Base-by-base conservation (phyloP, 75 land plant species). In the Pseudotsuga menziesii region DNA sequence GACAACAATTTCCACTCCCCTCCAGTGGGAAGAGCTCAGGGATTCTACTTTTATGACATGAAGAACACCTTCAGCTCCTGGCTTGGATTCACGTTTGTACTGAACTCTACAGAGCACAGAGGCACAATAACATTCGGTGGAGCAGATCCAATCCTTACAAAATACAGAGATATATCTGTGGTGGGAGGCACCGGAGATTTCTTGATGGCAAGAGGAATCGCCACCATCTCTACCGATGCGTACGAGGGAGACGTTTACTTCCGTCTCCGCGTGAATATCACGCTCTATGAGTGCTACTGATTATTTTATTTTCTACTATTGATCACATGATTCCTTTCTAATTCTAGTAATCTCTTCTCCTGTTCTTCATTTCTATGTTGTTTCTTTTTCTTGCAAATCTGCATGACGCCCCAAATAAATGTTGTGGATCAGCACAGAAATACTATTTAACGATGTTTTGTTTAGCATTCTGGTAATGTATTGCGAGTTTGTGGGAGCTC, bases 111-210 rank as follows among this genome's bases (percentile, higher is more conserved):
- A 0, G 81, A 83, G 3, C 64, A 84, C 44, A 66, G 58, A 58
- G 91, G 91, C 1, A 81, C 76, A 48, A 77, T 86, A 7, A 86
- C 77, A 55, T 86, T 86, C 74, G 62, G 58, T 5, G 91, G 91
- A 5, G 84, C 84, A 4, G 91, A 89, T 56, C 86, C 86, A 4
- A 4, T 86, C 22, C 61, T 81, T 84, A 44, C 58, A 14, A 86
- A 82, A 79, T 81, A 81, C 12, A 86, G 91, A 63, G 84, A 86
- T 32, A 73, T 89, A 15, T 83, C 88, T 19, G 88, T 89, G 25
- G 56, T 86, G 29, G 88, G 91, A 16, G 91, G 91, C 1, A 89
- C 91, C 0, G 91, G 91, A 5, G 91, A 89, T 29, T 89, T 86
- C 66, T 80, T 83, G 75, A 83, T 86, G 88, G 57, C 78, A 5